A percentile compares a stretch with the other conserved stretches of the same genome.
These are phyloP conservation scores for Aspergillus pseudotamarii DNA, from an alignment of 2,329 filamentous ascomycete species.

Conservation along the genomic window DNA sequence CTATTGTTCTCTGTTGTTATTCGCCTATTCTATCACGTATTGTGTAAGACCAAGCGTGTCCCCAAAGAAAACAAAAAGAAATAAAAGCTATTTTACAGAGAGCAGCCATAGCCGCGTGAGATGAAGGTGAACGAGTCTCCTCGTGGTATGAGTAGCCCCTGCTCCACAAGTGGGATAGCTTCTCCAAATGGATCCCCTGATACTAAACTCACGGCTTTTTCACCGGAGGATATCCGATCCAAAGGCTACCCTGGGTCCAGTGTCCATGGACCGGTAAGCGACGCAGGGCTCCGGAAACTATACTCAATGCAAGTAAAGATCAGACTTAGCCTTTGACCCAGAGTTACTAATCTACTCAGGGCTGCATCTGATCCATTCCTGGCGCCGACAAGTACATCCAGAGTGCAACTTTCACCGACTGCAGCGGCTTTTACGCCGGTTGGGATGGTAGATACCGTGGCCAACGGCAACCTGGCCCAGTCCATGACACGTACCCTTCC, in stretches of 20 bases:
- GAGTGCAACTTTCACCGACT: conserved; percentile 61
- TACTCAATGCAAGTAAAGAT: conserved; percentile 27
- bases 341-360: conserved; percentile 16
- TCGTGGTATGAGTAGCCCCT: conserved; percentile 39
- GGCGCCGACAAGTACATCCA: conserved; percentile 21
- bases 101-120: neutral
- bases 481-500: conserved; percentile 16
- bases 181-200: conserved; percentile 67
- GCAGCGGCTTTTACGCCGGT: conserved; percentile 64
- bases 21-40: neutral
- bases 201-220: conserved; percentile 65
- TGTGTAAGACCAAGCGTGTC: neutral
- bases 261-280: conserved; percentile 18
- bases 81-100: neutral
- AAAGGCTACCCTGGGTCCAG: conserved; percentile 34
- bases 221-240: conserved; percentile 58
- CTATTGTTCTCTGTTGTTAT: neutral
- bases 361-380: conserved; percentile 35
- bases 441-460: conserved; percentile 21
- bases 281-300: conserved; percentile 20
- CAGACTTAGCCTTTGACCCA: too few species aligned
- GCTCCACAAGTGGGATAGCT: conserved; percentile 52
- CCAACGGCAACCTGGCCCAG: conserved; percentile 12
- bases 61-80: neutral
- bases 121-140: conserved; percentile 33